These are phyloP conservation scores for Yarrowia galli DNA, from an alignment of 1,139 yeast species.

Conservation along the genomic window DNA sequence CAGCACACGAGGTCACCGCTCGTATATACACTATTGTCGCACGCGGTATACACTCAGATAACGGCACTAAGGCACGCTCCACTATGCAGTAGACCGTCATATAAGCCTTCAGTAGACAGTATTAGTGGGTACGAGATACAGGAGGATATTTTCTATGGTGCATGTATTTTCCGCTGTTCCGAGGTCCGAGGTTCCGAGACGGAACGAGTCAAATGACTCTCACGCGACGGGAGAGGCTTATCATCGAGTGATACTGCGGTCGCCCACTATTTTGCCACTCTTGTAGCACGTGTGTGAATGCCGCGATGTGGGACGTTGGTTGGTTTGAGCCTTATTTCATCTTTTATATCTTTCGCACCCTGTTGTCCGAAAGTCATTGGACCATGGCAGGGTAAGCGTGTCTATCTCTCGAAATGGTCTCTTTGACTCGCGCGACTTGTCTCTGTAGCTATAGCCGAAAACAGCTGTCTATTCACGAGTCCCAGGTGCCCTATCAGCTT, in stretches of 20 bases:
- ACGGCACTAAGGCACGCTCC: too few species aligned
- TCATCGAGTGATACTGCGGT: background rate
- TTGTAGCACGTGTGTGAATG: conserved; percentile 9
- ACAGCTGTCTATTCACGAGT: background rate
- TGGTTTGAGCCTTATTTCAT: background rate
- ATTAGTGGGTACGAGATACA: background rate
- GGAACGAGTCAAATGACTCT: background rate
- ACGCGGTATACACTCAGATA: too few species aligned
- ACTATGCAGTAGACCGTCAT: background rate
- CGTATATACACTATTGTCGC: too few species aligned
- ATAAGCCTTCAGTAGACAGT: background rate
- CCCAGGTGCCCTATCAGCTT: background rate
- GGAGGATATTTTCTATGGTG: too few species aligned
- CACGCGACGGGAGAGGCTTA: background rate
- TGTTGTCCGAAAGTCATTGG: background rate
- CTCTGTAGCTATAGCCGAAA: background rate
- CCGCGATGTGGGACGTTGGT: conserved; percentile 7
- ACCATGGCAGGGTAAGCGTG: background rate
- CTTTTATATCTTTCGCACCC: background rate
- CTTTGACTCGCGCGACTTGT: background rate
- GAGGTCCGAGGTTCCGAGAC: too few species aligned
- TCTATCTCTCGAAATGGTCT: background rate
- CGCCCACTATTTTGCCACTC: background rate
- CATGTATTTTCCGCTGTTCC: too few species aligned
- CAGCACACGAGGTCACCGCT: too few species aligned